These are phyloP conservation scores for Plasmopara viticola DNA, from an alignment of 352 stramenopile species.

Conservation along the genomic window DNA sequence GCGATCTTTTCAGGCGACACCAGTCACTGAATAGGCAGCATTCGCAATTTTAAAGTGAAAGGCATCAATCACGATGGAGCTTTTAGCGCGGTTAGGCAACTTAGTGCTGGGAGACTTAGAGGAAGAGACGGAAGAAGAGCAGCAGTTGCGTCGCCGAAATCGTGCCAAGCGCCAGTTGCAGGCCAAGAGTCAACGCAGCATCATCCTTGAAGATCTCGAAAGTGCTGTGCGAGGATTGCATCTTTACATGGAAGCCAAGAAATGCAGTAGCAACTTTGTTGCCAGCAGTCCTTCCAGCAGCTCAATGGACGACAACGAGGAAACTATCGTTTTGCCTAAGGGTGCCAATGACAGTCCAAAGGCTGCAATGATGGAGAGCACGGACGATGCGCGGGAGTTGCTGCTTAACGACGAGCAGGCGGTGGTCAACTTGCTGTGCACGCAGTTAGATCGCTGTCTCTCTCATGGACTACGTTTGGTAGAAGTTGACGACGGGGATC, in stretches of 20 bases:
- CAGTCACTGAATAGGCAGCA: not conserved
- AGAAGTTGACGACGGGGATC: constrained; percentile 32
- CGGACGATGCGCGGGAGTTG: constrained; percentile 56
- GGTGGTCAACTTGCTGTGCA: constrained; percentile 68
- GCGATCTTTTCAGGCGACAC: constrained; percentile 2
- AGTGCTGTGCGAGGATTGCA: constrained; percentile 48
- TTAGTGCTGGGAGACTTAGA: constrained; percentile 42
- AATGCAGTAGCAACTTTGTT: not conserved
- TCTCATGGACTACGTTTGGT: constrained; percentile 59
- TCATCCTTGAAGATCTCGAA: constrained; percentile 80
- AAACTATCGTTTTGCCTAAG: constrained; percentile 6
- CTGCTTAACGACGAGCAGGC: constrained; percentile 66
- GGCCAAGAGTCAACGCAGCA: constrained; percentile 65
- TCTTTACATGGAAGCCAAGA: constrained; percentile 46
- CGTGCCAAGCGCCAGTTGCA: constrained; percentile 57
- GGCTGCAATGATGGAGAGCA: constrained; percentile 65
- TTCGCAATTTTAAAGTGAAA: constrained; percentile 8
- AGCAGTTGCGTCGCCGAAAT: constrained; percentile 35
- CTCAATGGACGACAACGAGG: constrained; percentile 14
- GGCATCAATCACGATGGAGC: constrained; percentile 36
- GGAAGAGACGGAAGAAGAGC: constrained; percentile 51
- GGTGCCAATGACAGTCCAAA: constrained; percentile 17
- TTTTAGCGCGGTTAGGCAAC: constrained; percentile 47
- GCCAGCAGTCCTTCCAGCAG: constrained; percentile 6
- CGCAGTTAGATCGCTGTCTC: constrained; percentile 63